These are phyloP conservation scores for Sphagnurus paluster DNA, from an alignment of 1,284 basidiomycete genomes.

Conservation along the genomic window DNA sequence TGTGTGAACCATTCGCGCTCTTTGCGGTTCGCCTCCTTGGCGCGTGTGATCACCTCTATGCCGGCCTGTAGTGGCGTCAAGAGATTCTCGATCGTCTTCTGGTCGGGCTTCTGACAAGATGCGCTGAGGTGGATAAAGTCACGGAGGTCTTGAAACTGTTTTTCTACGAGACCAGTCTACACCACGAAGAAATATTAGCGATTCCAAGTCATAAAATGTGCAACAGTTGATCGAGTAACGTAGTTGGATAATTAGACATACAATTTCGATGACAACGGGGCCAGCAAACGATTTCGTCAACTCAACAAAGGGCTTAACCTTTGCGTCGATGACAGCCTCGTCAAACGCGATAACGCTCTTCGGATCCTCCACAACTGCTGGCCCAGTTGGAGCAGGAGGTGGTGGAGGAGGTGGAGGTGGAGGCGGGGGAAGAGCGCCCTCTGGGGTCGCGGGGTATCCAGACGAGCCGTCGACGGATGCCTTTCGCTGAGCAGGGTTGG, in stretches of 20 bases:
- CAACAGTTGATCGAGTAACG: too few species aligned
- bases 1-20: slow-evolving; percentile 86
- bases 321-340: slow-evolving; percentile 69
- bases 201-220: too few species aligned
- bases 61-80: slow-evolving; percentile 74
- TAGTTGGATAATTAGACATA: too few species aligned
- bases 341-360: slow-evolving; percentile 75
- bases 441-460: slow-evolving; percentile 16
- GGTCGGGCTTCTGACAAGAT: slow-evolving; percentile 80
- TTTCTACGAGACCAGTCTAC: slow-evolving; percentile 71
- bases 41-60: slow-evolving; percentile 74
- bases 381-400: slow-evolving; percentile 37
- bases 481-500: slow-evolving; percentile 25
- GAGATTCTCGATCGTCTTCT: slow-evolving; percentile 58
- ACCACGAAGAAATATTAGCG: background rate
- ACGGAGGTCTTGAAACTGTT: slow-evolving; percentile 71
- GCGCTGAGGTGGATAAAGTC: slow-evolving; percentile 70
- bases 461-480: slow-evolving; percentile 15
- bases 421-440: slow-evolving; percentile 25
- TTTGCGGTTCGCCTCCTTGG: slow-evolving; percentile 83
- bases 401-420: slow-evolving; percentile 43
- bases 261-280: slow-evolving; percentile 73
- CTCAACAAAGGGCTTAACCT: slow-evolving; percentile 73
- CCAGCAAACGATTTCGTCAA: slow-evolving; percentile 78
- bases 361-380: slow-evolving; percentile 45